Evolutionary conservation across 495 filamentous ascomycete genomes (phyloP).

Genomic region (Penicillium lividum): DNA sequence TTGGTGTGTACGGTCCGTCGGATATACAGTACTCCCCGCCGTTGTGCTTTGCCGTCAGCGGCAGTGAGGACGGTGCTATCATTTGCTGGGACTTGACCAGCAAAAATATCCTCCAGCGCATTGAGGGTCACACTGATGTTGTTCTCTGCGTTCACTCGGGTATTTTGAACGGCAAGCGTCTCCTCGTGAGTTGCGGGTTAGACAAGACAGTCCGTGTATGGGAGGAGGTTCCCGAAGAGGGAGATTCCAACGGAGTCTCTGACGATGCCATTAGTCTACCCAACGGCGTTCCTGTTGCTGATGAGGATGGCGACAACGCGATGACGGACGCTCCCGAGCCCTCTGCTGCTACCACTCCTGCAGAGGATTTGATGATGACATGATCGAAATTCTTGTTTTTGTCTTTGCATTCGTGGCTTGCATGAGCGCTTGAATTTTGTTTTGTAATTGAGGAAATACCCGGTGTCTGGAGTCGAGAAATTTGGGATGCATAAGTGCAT

Average conservation of each 20-base stretch:
- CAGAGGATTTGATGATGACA: constrained; percentile 30
- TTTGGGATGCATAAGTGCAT: constrained; percentile 2
- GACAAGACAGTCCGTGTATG: constrained; percentile 67
- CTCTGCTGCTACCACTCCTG: constrained; percentile 21
- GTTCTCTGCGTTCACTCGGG: constrained; percentile 81
- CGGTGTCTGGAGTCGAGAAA: constrained; percentile 27
- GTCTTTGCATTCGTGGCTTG: constrained; percentile 19
- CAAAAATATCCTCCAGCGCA: constrained; percentile 76
- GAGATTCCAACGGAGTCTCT: constrained; percentile 6
- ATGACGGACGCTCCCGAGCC: constrained; percentile 24
- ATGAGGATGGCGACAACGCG: constrained; percentile 23
- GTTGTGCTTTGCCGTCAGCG: constrained; percentile 66
- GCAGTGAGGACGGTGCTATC: constrained; percentile 84
- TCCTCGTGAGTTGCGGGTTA: constrained; percentile 63
- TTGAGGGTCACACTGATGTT: constrained; percentile 72
- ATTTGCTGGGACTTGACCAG: constrained; percentile 86
- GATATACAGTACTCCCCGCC: constrained; percentile 36
- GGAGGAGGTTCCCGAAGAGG: constrained; percentile 42
- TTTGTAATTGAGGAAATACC: constrained; percentile 28
- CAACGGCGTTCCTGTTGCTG: constrained; percentile 9
- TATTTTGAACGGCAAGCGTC: constrained; percentile 34
- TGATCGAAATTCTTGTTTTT: constrained; percentile 11
- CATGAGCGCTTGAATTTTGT: constrained; percentile 10
- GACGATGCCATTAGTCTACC: constrained; percentile 1
- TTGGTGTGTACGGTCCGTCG: constrained; percentile 62